These are phyloP conservation scores for Gastrolobium bilobum DNA, from an alignment of 306 rosid species.

Conservation along the genomic window DNA sequence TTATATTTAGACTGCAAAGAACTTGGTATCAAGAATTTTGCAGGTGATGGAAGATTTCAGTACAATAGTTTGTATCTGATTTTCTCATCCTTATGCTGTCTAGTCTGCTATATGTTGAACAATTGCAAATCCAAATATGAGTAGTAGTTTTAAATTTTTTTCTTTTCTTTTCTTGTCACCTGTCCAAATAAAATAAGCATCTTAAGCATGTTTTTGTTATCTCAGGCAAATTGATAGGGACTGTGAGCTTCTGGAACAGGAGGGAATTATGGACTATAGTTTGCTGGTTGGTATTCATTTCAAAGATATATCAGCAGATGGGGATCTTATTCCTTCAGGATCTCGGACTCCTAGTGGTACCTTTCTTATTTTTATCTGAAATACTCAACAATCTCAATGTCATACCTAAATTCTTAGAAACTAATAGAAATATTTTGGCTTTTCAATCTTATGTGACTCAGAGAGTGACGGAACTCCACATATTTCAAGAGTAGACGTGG, in stretches of 20 bases:
- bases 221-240: conserved; percentile 85
- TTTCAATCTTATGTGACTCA: conserved; percentile 56
- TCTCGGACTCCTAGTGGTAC: conserved; percentile 68
- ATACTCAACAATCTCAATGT: neutral
- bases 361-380: conserved; percentile 28
- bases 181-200: conserved; percentile 14
- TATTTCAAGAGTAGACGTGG: conserved; percentile 77
- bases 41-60: conserved; percentile 59
- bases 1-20: conserved; percentile 69
- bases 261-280: conserved; percentile 92
- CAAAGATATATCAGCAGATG: conserved; percentile 69
- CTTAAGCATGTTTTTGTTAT: neutral
- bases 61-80: neutral
- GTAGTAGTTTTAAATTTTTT: neutral
- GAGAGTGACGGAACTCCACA: conserved; percentile 65
- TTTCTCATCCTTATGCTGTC: neutral
- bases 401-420: neutral
- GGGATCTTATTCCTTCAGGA: conserved; percentile 71
- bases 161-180: neutral
- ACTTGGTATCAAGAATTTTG: conserved; percentile 85
- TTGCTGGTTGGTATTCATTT: conserved; percentile 88
- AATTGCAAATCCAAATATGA: neutral
- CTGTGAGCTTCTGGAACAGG: conserved; percentile 88
- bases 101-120: neutral
- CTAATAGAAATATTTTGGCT: neutral